These are phyloP conservation scores for Penicillium antarcticum DNA, from an alignment of 495 filamentous ascomycete species.

Conservation along the genomic window DNA sequence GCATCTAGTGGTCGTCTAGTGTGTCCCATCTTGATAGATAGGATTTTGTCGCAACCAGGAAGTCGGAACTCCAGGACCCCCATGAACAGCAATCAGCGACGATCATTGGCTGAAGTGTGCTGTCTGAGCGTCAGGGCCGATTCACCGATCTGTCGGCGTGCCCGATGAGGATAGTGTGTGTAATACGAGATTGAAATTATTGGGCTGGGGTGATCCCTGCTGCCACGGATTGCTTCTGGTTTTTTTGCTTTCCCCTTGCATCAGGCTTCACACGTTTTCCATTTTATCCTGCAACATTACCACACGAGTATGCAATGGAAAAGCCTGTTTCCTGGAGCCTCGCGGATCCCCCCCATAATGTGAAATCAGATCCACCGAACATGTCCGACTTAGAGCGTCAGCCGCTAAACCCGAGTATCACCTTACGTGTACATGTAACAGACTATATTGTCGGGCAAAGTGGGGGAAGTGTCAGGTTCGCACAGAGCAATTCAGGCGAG, in stretches of 20 bases:
- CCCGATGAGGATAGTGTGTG: constrained; percentile 5
- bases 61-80: not conserved
- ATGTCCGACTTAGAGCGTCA: not conserved
- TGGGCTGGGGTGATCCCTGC: not conserved
- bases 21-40: not conserved
- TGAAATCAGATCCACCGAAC: constrained; percentile 6
- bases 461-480: constrained; percentile 7
- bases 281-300: not conserved
- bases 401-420: no score
- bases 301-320: no score
- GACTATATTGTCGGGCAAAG: not conserved
- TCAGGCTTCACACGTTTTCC: constrained; percentile 3
- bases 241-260: constrained; percentile 6
- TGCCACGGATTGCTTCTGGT: constrained; percentile 2
- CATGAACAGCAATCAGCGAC: not conserved
- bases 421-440: no score
- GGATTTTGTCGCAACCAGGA: constrained; percentile 2
- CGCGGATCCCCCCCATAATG: not conserved
- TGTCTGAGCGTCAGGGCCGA: constrained; percentile 1
- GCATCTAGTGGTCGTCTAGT: not conserved
- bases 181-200: constrained; percentile 1
- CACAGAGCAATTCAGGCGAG: constrained; percentile 12
- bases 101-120: not conserved
- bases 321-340: not conserved
- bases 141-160: constrained; percentile 13